A percentile compares a stretch with the other conserved stretches of the same genome.
phyloP scores from a whole-genome alignment of 495 filamentous ascomycete genomes.

The Penicillium argentinense region DNA sequence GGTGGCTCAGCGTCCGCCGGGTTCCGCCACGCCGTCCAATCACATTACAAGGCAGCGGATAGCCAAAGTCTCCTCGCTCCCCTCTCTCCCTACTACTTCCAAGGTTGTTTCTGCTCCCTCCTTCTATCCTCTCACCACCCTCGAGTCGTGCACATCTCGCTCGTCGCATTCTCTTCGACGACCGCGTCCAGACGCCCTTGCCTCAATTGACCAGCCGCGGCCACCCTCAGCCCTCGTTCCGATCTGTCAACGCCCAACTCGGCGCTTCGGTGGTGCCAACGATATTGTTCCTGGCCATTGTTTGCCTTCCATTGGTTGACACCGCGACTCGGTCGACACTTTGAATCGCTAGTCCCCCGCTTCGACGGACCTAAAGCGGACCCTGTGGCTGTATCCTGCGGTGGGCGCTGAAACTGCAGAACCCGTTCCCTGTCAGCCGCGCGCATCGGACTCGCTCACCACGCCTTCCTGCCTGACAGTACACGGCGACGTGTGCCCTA shows the following conservation, averaged over 20 bases:
- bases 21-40: conserved; percentile 19
- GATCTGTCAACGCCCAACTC: conserved; percentile 7
- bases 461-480: conserved; percentile 7
- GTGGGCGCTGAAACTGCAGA: conserved; percentile 26
- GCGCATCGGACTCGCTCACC: conserved; percentile 20
- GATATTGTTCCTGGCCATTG: conserved; percentile 15
- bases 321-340: not conserved
- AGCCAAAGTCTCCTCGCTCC: conserved; percentile 11
- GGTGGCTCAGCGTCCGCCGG: too few relatives aligned
- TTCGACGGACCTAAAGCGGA: conserved; percentile 2
- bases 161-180: not conserved
- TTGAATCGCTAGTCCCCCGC: conserved; percentile 5
- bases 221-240: not conserved
- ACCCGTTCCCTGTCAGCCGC: conserved; percentile 21
- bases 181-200: too few relatives aligned
- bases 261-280: not conserved
- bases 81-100: conserved; percentile 5
- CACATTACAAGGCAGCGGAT: not conserved
- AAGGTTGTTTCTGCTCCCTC: conserved; percentile 2
- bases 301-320: not conserved
- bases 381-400: conserved; percentile 12
- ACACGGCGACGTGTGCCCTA: not conserved
- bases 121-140: conserved; percentile 1
- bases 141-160: not conserved
- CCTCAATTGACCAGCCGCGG: conserved; percentile 2